Evolutionary conservation across 1,284 basidiomycete genomes (phyloP).

Genomic region (Ganoderma multipileum): DNA sequence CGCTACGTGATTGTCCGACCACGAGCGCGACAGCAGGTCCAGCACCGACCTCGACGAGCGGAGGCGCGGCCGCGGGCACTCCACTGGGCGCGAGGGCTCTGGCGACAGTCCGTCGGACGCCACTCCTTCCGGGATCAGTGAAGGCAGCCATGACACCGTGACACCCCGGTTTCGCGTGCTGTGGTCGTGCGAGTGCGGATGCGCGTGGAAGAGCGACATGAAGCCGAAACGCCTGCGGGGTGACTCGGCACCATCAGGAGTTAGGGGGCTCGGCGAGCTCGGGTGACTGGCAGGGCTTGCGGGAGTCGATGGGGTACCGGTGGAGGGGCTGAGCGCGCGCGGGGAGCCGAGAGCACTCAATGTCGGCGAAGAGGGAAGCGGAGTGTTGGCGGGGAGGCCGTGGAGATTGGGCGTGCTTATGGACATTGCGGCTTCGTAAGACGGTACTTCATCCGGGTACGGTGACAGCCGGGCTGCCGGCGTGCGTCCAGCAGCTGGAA

Average conservation of each 20-base stretch:
- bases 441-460: constrained; percentile 24
- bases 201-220: constrained; percentile 24
- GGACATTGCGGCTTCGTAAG: constrained; percentile 26
- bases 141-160: constrained; percentile 12
- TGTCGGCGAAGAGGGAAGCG: constrained; percentile 15
- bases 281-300: constrained; percentile 8
- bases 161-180: constrained; percentile 13
- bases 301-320: constrained; percentile 13
- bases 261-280: constrained; percentile 13
- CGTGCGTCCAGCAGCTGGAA: constrained; percentile 1
- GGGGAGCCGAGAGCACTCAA: constrained; percentile 5
- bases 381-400: constrained; percentile 7
- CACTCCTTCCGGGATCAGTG: constrained; percentile 7
- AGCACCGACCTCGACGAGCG: constrained; percentile 27
- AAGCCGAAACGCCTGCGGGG: constrained; percentile 27
- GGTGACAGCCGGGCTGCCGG: constrained; percentile 2
- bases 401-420: constrained; percentile 27
- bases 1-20: constrained; percentile 14
- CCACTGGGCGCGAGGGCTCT: background rate
- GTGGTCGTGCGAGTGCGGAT: constrained; percentile 6
- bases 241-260: constrained; percentile 22
- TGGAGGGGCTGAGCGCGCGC: constrained; percentile 9
- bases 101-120: constrained; percentile 6
- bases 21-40: constrained; percentile 23
- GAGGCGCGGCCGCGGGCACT: constrained; percentile 15